Base-by-base conservation (phyloP, 2,329 filamentous ascomycete species). In the Kalaharituber pfeilii region DNA sequence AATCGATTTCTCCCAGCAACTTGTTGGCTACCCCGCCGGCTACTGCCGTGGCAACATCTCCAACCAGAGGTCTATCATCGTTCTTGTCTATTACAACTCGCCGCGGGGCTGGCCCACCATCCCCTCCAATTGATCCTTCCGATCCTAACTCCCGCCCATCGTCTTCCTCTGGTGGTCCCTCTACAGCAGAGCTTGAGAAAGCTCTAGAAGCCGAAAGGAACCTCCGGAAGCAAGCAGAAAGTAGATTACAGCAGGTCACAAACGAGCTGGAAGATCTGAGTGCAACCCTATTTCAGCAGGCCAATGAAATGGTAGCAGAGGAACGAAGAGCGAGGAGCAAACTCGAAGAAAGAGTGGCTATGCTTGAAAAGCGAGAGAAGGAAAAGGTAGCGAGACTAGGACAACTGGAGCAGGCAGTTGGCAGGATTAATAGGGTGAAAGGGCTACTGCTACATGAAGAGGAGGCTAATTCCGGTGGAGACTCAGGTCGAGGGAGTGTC, bases 271-370 rank as follows among this genome's bases (percentile, higher is more conserved):
- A 89, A 68, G 85, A 91, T 69, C 71, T 91, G 59, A 84, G 77
- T 64, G 81, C 77, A 20, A 76, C 75, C 51, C 70, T 91, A 53
- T 91, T 91, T 66, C 80, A 84, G 69, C 81, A 88, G 70, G 85
- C 85, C 51, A 91, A 91, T 66, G 80, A 87, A 69, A 91, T 91
- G 85, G 85, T 91, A 20, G 84, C 85, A 1, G 73, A 75, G 18
- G 85, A 91, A 71, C 72, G 85, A 44, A 75, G 78, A 54, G 82
- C 81, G 29, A 71, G 83, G 56, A 82, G 82, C 5, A 77, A 75
- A 64, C 72, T 91, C 24, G 82, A 87, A 69, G 79, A 82, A 66
- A 71, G 82, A 36, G 75, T 91, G 6, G 75, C 72, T 56, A 72
- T 80, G 63, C 69, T 91, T 22, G 84, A 88, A 69, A 70, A 73